phyloP scores from a whole-genome alignment of 495 filamentous ascomycete species.

The Aspergillus funiculosus region DNA sequence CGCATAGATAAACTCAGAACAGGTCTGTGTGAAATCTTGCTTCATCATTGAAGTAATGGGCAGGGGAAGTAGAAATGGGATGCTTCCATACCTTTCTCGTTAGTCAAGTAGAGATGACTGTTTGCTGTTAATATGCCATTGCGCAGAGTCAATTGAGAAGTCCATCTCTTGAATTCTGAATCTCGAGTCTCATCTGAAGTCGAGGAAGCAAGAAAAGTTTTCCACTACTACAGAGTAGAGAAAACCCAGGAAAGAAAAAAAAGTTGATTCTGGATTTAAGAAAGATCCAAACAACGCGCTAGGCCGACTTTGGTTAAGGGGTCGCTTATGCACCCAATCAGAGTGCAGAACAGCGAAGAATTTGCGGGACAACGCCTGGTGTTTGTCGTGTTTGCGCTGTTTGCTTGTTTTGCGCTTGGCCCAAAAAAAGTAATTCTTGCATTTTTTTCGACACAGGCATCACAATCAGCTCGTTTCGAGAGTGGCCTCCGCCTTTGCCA shows the following conservation, averaged over 20 bases:
- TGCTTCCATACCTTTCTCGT: constrained; percentile 3
- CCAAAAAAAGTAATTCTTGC: constrained; percentile 16
- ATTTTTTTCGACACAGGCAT: constrained; percentile 16
- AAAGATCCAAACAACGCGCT: not conserved
- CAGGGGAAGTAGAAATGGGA: not conserved
- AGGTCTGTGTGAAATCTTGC: constrained; percentile 53
- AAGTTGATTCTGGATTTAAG: not conserved
- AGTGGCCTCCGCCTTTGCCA: not conserved
- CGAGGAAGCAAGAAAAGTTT: too few species aligned
- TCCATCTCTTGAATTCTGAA: too few species aligned
- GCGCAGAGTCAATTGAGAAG: too few species aligned
- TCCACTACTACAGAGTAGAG: not conserved
- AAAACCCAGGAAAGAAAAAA: constrained; percentile 9
- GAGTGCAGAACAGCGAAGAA: not conserved
- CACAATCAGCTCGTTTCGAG: not conserved
- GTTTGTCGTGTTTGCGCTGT: constrained; percentile 27
- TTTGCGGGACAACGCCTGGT: not conserved
- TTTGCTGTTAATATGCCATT: too few species aligned
- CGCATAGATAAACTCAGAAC: constrained; percentile 46
- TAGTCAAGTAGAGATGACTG: not conserved
- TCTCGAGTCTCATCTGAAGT: too few species aligned
- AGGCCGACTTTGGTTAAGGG: not conserved
- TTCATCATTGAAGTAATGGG: constrained; percentile 42
- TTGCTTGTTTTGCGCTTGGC: constrained; percentile 22
- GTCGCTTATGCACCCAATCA: constrained; percentile 24